Percentiles rank a stretch among this genome's conserved stretches.
Conservation (phyloP, 441 rosid species). For the Corymbia citriodora region DNA sequence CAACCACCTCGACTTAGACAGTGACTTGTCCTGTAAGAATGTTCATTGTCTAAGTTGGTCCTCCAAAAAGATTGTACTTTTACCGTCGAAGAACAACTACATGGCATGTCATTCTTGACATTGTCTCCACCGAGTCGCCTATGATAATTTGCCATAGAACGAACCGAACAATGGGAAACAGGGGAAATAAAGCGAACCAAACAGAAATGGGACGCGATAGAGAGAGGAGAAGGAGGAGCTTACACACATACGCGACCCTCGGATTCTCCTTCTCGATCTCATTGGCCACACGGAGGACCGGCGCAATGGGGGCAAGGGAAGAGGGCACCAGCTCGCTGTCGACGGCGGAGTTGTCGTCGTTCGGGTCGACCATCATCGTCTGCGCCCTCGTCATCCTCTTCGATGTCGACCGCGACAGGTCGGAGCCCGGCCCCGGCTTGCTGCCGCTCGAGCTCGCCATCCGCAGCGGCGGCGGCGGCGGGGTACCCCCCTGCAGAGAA, state of each 20-base stretch:
- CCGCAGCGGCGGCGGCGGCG: background rate
- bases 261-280: conserved; percentile 63
- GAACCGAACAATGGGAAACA: background rate
- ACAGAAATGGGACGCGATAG: background rate
- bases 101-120: background rate
- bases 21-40: background rate
- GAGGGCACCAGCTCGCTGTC: conserved; percentile 98
- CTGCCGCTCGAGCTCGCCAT: conserved; percentile 89
- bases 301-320: conserved; percentile 53
- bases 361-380: conserved; percentile 49
- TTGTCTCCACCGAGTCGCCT: background rate
- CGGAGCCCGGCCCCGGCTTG: conserved; percentile 27
- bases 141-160: background rate
- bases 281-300: conserved; percentile 89
- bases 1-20: background rate
- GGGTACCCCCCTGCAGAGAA: background rate
- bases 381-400: conserved; percentile 39
- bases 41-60: background rate
- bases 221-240: background rate
- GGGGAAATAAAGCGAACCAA: background rate
- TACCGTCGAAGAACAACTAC: background rate
- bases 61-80: background rate
- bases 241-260: conserved; percentile 90
- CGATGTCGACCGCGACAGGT: conserved; percentile 25
- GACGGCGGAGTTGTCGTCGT: conserved; percentile 35